Evolutionary conservation across 805 yeast genomes (phyloP).

Genomic region (Millerozyma miso): DNA sequence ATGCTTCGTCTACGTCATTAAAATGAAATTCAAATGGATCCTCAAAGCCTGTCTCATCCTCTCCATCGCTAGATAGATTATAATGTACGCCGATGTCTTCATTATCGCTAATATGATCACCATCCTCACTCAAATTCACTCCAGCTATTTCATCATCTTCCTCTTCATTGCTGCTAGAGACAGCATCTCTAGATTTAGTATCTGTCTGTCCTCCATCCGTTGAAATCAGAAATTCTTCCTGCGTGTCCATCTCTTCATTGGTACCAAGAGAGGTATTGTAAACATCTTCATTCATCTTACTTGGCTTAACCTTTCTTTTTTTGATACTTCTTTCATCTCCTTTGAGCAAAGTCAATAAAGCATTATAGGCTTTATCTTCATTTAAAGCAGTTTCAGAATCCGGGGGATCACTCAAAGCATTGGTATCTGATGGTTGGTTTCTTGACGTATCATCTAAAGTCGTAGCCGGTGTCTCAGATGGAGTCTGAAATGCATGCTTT

Average conservation of each 20-base stretch:
- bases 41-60: conserved; percentile 35
- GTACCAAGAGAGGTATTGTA: conserved; percentile 1
- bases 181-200: not conserved
- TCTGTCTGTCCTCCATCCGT: not conserved
- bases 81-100: conserved; percentile 20
- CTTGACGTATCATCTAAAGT: too few species aligned
- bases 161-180: conserved; percentile 6
- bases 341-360: conserved; percentile 58
- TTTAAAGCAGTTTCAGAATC: conserved; percentile 14
- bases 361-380: conserved; percentile 55
- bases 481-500: not conserved
- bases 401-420: too few species aligned
- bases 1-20: conserved; percentile 44
- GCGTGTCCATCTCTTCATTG: conserved; percentile 10
- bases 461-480: conserved; percentile 8
- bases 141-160: conserved; percentile 29
- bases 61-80: conserved; percentile 9
- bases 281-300: conserved; percentile 5
- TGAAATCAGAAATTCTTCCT: not conserved
- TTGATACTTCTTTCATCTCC: conserved; percentile 37
- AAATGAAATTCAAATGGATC: conserved; percentile 84
- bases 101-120: conserved; percentile 15
- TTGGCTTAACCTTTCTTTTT: conserved; percentile 9
- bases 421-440: too few species aligned
- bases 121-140: conserved; percentile 22